Evolutionary conservation across 345 rosid species (phyloP).

Genomic region (Physaria fendleri): DNA sequence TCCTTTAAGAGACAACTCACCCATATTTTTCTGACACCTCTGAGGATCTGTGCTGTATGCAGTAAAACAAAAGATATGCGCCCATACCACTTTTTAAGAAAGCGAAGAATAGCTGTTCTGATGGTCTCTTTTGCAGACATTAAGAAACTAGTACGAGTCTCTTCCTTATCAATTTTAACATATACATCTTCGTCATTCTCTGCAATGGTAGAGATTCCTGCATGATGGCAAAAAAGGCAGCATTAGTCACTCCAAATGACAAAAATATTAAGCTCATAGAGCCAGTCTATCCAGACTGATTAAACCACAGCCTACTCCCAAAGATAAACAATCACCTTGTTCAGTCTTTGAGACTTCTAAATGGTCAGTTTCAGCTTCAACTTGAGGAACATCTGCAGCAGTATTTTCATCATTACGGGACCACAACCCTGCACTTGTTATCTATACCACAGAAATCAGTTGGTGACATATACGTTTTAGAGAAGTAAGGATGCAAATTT

Average conservation of each 20-base stretch:
- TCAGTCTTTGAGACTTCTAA: slow-evolving; percentile 41
- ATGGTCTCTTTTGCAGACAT: slow-evolving; percentile 68
- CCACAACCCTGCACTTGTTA: slow-evolving; percentile 92
- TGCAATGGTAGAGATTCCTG: slow-evolving; percentile 40
- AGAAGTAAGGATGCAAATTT: slow-evolving; percentile 2
- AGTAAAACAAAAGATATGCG: slow-evolving; percentile 67
- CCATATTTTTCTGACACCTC: slow-evolving; percentile 59
- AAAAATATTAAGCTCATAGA: slow-evolving; percentile 38
- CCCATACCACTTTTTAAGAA: slow-evolving; percentile 64
- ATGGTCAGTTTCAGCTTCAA: slow-evolving; percentile 30
- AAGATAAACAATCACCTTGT: slow-evolving; percentile 42
- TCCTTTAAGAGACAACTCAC: slow-evolving; percentile 42
- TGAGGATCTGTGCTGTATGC: slow-evolving; percentile 40
- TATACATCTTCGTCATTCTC: slow-evolving; percentile 40
- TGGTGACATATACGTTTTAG: too few relatives aligned
- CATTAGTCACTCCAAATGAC: slow-evolving; percentile 47
- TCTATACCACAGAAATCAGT: slow-evolving; percentile 43
- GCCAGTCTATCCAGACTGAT: slow-evolving; percentile 46
- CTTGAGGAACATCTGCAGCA: slow-evolving; percentile 31
- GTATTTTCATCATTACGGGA: slow-evolving; percentile 47
- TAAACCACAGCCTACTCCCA: slow-evolving; percentile 45
- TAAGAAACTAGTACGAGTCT: slow-evolving; percentile 43
- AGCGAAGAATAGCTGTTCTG: slow-evolving; percentile 56
- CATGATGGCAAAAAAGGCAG: slow-evolving; percentile 40
- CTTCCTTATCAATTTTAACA: slow-evolving; percentile 49